phyloP scores from a whole-genome alignment of 768 basidiomycete species.

The Phlebiopsis gigantea region DNA sequence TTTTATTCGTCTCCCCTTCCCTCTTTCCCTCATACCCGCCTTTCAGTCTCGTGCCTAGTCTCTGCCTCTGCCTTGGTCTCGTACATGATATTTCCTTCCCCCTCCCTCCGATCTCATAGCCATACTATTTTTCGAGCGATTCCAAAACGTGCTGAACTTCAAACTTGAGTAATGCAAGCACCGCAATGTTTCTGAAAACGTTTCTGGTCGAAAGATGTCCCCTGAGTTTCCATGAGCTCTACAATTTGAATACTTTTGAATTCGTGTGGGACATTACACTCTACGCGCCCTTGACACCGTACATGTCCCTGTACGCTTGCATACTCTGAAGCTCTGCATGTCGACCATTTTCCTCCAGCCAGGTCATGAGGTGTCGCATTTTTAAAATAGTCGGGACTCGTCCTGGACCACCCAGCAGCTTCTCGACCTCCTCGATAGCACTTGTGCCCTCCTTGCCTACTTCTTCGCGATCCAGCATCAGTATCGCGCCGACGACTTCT shows the following conservation, averaged over 20 bases:
- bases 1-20: no score
- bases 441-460: constrained; percentile 67
- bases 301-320: constrained; percentile 71
- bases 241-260: background rate
- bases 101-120: no score
- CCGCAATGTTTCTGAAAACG: no score
- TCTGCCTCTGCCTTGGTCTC: no score
- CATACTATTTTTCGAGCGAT: no score
- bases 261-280: background rate
- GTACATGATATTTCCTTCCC: no score
- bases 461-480: constrained; percentile 85
- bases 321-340: constrained; percentile 61
- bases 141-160: no score
- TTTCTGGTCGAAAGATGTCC: no score
- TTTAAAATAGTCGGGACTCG: constrained; percentile 75
- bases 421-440: constrained; percentile 81
- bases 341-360: constrained; percentile 69
- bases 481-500: constrained; percentile 82
- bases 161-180: no score
- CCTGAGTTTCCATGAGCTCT: background rate
- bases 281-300: constrained; percentile 48
- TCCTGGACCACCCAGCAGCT: constrained; percentile 61
- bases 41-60: no score
- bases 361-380: constrained; percentile 81
- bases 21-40: no score